Percentiles rank a stretch among this genome's conserved stretches.
Evolutionary conservation across 1,284 basidiomycete genomes (phyloP).

Genomic region (Melampsora larici-populina): DNA sequence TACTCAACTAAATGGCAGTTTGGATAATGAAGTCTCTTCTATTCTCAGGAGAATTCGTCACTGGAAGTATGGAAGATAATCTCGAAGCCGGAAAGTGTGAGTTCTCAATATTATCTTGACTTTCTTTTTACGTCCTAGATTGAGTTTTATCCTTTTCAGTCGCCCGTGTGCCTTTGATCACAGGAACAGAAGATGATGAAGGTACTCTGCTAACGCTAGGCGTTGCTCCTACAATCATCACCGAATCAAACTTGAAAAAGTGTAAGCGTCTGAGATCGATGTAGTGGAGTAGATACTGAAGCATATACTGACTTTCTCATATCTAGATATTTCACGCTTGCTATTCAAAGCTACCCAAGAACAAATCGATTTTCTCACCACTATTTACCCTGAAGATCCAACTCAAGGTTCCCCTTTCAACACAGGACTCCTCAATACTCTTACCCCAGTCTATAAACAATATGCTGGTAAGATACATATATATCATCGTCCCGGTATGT

Average conservation of each 20-base stretch:
- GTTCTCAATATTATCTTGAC: background rate
- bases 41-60: slow-evolving; percentile 17
- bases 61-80: slow-evolving; percentile 8
- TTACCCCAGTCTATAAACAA: slow-evolving; percentile 39
- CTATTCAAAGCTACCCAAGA: background rate
- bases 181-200: slow-evolving; percentile 28
- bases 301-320: no score
- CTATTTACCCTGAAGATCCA: slow-evolving; percentile 25
- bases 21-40: background rate
- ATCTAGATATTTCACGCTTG: slow-evolving; percentile 21
- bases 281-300: no score
- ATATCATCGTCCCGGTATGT: no score
- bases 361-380: background rate
- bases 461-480: slow-evolving; percentile 20
- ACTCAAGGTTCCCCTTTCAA: no score
- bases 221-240: background rate
- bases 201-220: slow-evolving; percentile 23
- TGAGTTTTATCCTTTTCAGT: slow-evolving; percentile 9
- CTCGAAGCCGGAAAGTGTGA: slow-evolving; percentile 33
- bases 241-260: slow-evolving; percentile 15
- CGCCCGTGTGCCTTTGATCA: slow-evolving; percentile 21
- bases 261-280: no score
- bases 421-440: slow-evolving; percentile 11
- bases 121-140: background rate
- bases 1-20: background rate